Evolutionary conservation across 116 monocot genomes (phyloP).

Genomic region (Papilionanthe hybrid): DNA sequence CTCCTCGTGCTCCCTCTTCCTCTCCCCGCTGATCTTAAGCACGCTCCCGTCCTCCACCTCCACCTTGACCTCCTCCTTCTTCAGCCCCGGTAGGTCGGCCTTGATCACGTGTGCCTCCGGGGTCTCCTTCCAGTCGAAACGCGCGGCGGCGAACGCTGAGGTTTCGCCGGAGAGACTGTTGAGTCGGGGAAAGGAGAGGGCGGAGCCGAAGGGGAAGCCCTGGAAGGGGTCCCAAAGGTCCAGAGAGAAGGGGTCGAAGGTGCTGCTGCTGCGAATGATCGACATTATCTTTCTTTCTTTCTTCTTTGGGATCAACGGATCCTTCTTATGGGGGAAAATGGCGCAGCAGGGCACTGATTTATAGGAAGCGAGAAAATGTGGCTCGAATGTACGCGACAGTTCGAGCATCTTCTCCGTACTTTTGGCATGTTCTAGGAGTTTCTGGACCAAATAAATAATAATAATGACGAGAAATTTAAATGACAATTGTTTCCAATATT

Average conservation of each 20-base stretch:
- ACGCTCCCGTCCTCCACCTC: constrained; percentile 25
- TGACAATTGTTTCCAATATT: no score
- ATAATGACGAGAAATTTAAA: no score
- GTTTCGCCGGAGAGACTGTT: background rate
- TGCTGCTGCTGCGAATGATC: background rate
- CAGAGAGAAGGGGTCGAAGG: constrained; percentile 2
- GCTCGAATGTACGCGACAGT: no score
- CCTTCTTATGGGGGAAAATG: no score
- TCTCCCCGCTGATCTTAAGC: constrained; percentile 23
- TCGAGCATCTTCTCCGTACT: no score
- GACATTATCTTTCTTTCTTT: background rate
- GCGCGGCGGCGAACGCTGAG: constrained; percentile 3
- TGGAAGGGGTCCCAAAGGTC: constrained; percentile 4
- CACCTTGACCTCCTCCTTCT: constrained; percentile 15
- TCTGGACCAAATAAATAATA: no score
- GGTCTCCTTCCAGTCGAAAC: constrained; percentile 14
- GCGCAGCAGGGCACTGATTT: no score
- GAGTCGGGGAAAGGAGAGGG: background rate
- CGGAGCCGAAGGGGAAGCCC: background rate
- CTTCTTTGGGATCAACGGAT: no score
- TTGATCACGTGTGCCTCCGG: constrained; percentile 19
- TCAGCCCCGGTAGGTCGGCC: constrained; percentile 16
- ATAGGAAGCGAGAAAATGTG: no score
- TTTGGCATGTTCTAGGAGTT: no score
- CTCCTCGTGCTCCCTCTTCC: constrained; percentile 22